Conservation (phyloP, 305 asterid species). For the Lippia alba region DNA sequence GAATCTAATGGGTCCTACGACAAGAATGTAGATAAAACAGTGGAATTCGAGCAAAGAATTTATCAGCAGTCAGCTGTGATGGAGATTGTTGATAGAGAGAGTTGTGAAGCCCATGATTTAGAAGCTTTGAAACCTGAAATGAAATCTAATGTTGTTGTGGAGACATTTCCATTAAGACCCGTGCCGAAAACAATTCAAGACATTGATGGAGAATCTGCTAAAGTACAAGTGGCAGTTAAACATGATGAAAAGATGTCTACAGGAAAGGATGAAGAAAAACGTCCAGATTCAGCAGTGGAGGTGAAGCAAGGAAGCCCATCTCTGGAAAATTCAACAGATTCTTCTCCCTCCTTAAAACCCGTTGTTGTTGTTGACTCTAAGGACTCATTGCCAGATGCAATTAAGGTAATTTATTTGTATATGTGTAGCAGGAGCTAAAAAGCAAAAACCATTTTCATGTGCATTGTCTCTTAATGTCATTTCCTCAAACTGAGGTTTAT, state of each 20-base stretch:
- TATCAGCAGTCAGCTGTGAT: constrained; percentile 28
- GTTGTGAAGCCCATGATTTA: constrained; percentile 39
- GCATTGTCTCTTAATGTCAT: not conserved
- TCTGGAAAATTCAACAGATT: constrained; percentile 4
- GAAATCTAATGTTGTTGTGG: constrained; percentile 60
- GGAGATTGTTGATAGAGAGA: constrained; percentile 38
- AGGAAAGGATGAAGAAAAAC: constrained; percentile 37
- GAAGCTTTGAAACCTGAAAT: constrained; percentile 38
- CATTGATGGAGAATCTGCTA: constrained; percentile 46
- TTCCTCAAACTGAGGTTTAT: not conserved
- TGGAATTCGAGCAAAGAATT: constrained; percentile 38
- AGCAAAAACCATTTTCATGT: not conserved
- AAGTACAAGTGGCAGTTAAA: constrained; percentile 34
- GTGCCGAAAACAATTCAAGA: constrained; percentile 42
- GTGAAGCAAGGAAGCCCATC: constrained; percentile 32
- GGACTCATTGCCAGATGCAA: constrained; percentile 39
- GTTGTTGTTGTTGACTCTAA: constrained; percentile 34
- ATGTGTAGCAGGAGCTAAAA: not conserved
- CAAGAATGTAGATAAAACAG: constrained; percentile 31
- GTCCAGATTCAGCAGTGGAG: constrained; percentile 33
- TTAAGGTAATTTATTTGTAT: constrained; percentile 38
- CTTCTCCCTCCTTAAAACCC: constrained; percentile 18
- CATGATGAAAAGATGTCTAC: constrained; percentile 38
- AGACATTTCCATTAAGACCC: constrained; percentile 75
- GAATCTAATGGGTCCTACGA: constrained; percentile 24